These are phyloP conservation scores for Neocallimastix lanati DNA, from an alignment of 192 early-diverging fungal species.

Conservation along the genomic window DNA sequence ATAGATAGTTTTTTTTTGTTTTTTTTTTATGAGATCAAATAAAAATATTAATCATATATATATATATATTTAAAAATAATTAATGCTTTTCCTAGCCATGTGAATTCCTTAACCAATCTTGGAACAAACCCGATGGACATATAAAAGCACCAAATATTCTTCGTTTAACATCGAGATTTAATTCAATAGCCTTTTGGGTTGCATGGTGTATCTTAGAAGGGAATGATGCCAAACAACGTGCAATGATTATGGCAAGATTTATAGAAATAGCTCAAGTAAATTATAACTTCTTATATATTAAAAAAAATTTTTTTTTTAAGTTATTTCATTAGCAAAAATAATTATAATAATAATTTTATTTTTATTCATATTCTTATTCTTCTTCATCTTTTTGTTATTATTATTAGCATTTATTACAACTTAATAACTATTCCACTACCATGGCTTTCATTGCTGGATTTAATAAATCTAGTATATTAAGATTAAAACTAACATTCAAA, in stretches of 20 bases:
- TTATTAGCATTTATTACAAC: conserved; percentile 7
- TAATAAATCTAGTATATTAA: conserved; percentile 14
- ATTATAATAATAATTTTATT: too few relatives aligned
- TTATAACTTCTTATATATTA: neutral
- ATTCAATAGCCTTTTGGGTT: conserved; percentile 16
- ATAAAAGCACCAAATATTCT: conserved; percentile 10
- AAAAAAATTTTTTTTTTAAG: too few relatives aligned
- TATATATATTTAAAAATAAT: too few relatives aligned
- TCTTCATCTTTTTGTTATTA: neutral
- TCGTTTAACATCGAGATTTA: conserved; percentile 13
- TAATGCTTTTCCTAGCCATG: conserved; percentile 4
- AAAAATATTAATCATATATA: too few relatives aligned
- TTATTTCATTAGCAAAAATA: too few relatives aligned
- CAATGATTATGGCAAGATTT: conserved; percentile 8
- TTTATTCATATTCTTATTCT: neutral
- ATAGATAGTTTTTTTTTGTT: too few relatives aligned
- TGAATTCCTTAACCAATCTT: conserved; percentile 16
- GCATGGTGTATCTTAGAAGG: conserved; percentile 12
- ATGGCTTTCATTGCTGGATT: conserved; percentile 21
- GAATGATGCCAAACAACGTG: conserved; percentile 11
- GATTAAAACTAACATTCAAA: conserved; percentile 12
- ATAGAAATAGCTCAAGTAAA: conserved; percentile 14
- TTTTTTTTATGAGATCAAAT: too few relatives aligned
- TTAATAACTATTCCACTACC: conserved; percentile 18
- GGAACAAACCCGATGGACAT: conserved; percentile 9